Evolutionary conservation across 2,329 filamentous ascomycete genomes (phyloP).

Genomic region (Saccharata proteae): DNA sequence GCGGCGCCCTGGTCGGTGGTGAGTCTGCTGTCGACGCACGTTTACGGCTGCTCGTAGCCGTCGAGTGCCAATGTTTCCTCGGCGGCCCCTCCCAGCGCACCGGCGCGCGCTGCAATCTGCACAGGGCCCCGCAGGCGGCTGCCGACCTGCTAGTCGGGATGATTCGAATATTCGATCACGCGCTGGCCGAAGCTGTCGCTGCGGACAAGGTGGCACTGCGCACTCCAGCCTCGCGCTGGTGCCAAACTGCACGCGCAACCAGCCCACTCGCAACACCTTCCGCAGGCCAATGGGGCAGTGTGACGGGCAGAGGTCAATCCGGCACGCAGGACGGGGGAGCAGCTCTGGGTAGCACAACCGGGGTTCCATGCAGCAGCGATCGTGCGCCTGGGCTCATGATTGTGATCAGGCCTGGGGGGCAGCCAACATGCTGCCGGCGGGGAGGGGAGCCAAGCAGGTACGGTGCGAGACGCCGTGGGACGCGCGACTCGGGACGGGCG

Average conservation of each 20-base stretch:
- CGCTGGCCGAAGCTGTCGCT: constrained; percentile 25
- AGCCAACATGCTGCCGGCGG: constrained; percentile 22
- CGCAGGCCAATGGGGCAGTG: not conserved
- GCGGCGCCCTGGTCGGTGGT: constrained; percentile 8
- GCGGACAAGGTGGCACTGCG: too few relatives aligned
- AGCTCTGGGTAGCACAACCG: constrained; percentile 24
- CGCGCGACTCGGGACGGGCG: too few relatives aligned
- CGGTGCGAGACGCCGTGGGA: constrained; percentile 8
- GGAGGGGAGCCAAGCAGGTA: constrained; percentile 8
- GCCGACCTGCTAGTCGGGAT: constrained; percentile 26
- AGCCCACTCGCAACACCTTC: too few relatives aligned
- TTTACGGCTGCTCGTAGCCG: constrained; percentile 28
- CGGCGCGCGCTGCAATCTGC: constrained; percentile 27
- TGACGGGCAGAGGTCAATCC: constrained; percentile 10
- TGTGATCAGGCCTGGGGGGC: constrained; percentile 16
- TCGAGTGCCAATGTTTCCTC: constrained; percentile 25
- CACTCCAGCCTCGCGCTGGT: too few relatives aligned
- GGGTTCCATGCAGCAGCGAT: constrained; percentile 23
- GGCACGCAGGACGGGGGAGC: constrained; percentile 28
- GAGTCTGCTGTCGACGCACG: constrained; percentile 25
- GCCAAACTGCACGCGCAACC: too few relatives aligned
- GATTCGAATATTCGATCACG: constrained; percentile 29
- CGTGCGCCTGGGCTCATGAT: constrained; percentile 10
- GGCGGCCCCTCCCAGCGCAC: constrained; percentile 19
- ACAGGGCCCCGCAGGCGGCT: constrained; percentile 18